phyloP scores from a whole-genome alignment of 371 early-diverging fungal species.

The Fennellomyces sp. region DNA sequence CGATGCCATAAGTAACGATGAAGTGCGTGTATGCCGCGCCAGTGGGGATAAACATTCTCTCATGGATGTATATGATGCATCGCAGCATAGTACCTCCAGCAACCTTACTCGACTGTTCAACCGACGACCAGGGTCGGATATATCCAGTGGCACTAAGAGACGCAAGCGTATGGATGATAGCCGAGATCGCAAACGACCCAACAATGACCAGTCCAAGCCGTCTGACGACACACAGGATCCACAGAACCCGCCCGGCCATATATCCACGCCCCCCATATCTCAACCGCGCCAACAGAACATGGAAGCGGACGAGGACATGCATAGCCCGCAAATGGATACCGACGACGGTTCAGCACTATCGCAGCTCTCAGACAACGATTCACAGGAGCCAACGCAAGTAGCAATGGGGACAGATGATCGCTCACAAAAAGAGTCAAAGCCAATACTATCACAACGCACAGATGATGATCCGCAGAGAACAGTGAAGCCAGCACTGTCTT shows the following conservation, averaged over 20 bases:
- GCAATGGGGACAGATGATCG: no score
- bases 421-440: no score
- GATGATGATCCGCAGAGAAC: no score
- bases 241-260: neutral
- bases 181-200: no score
- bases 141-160: constrained; percentile 21
- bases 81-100: constrained; percentile 4
- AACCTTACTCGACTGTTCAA: constrained; percentile 14
- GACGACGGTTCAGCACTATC: no score
- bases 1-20: constrained; percentile 11
- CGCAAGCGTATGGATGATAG: no score
- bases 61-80: constrained; percentile 15
- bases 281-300: no score
- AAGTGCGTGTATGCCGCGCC: constrained; percentile 18
- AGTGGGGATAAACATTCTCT: constrained; percentile 13
- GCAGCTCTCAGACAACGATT: no score
- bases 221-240: constrained; percentile 21
- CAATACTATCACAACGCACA: neutral
- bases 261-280: neutral
- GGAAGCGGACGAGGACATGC: no score
- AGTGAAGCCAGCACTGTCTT: neutral
- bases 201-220: no score
- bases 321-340: no score
- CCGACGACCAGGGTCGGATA: constrained; percentile 10
- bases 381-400: no score